Percentiles rank a stretch among this genome's conserved stretches.
Conservation (phyloP, 805 yeast genomes). For the Wickerhamomyces tratensis region DNA sequence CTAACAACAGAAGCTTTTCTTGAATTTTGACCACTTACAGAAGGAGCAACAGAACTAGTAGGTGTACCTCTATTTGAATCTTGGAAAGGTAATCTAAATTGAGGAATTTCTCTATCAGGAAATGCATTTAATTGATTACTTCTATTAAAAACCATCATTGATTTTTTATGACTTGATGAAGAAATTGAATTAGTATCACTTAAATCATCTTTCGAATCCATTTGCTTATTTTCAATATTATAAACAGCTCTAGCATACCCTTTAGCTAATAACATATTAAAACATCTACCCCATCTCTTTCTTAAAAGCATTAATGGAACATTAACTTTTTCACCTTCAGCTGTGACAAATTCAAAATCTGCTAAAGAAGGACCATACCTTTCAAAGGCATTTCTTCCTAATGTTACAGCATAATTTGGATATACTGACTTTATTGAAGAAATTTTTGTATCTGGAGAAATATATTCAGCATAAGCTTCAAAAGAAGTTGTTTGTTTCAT, state of each 20-base stretch:
- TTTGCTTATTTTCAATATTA: conserved; percentile 17
- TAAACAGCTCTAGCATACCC: conserved; percentile 51
- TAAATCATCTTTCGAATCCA: conserved; percentile 1
- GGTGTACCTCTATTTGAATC: conserved; percentile 23
- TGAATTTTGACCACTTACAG: conserved; percentile 15
- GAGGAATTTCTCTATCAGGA: conserved; percentile 31
- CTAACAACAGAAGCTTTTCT: conserved; percentile 30
- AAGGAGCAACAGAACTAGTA: conserved; percentile 4
- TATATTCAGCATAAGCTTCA: conserved; percentile 64
- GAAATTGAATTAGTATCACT: conserved; percentile 3
- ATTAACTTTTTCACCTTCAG: conserved; percentile 62
- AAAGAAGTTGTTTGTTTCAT: conserved; percentile 25
- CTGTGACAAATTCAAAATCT: conserved; percentile 62
- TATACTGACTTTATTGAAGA: conserved; percentile 61
- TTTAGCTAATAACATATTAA: conserved; percentile 49
- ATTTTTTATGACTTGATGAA: conserved; percentile 10
- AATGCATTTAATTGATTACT: conserved; percentile 1
- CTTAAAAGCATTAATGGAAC: conserved; percentile 52
- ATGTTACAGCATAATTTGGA: conserved; percentile 68
- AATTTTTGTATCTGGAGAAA: conserved; percentile 61
- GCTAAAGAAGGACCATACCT: conserved; percentile 53
- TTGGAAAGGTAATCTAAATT: conserved; percentile 64
- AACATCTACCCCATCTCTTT: conserved; percentile 72
- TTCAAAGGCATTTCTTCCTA: conserved; percentile 68
- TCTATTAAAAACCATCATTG: conserved; percentile 16